Base-by-base conservation (phyloP, 1,284 basidiomycete species). In the Wolfiporia cocos region DNA sequence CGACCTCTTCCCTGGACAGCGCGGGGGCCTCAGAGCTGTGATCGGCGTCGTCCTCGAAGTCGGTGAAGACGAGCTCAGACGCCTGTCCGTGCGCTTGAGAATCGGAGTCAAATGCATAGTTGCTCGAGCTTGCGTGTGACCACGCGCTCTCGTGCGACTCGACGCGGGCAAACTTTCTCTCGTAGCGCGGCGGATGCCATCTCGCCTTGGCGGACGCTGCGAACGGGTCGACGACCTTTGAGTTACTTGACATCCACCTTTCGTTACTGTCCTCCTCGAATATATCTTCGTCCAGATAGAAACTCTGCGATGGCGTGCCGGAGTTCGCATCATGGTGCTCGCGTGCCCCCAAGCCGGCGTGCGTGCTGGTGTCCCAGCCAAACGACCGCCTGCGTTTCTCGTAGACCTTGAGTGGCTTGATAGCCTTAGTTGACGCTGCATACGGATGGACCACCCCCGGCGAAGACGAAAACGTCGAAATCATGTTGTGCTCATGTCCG, bases 361-460 rank as follows among this genome's bases (percentile, higher is more conserved):
- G 20, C 12, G 18, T 19, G 12, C n/a, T 24, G 15, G 37, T 31
- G 20, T 15, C 35, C 38, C 41, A 36, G 33, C 34, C 24, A 20
- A 4, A 40, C 20, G 17, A 14, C 37, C 30, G 45, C 12, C 11
- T 30, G 12, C 47, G 42, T 34, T 48, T 50, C 32, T 59, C 53
- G 40, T 60, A 59, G n/a, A 57, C 40, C 23, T 45, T 50, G 7
- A 53, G 55, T 4, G 37, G 42, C 30, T 47, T 53, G 19, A 34
- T 48, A 7, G 49, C 57, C 40, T 62, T 62, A 12, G 56, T 51
- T 7, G 54, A 57, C 1, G 47, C 58, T n/a, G 58, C 58, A 34
- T 53, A 60, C 4, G 59, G 59, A 26, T 60, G 50, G 10, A 44
- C 17, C 4, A 47, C 42, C 2, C 54, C 55, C 7, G 58, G 59